phyloP scores from a whole-genome alignment of 2,329 filamentous ascomycete species.

The Microsporum audouinii region DNA sequence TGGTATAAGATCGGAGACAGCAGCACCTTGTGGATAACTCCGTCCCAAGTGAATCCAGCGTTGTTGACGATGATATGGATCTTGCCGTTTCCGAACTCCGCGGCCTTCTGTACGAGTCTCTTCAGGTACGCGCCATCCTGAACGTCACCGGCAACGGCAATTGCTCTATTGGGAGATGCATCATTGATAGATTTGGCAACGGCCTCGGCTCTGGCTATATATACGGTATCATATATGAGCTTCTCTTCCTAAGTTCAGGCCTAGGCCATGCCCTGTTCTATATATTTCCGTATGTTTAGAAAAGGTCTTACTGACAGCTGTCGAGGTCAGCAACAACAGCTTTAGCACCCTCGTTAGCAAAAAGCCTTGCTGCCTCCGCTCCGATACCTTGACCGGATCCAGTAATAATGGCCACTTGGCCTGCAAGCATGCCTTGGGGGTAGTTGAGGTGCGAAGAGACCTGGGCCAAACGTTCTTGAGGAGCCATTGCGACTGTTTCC shows the following conservation, averaged over 20 bases:
- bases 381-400: conserved; percentile 80
- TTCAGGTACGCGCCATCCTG: conserved; percentile 59
- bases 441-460: conserved; percentile 71
- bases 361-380: conserved; percentile 67
- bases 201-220: conserved; percentile 53
- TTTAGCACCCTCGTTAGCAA: conserved; percentile 78
- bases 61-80: conserved; percentile 90
- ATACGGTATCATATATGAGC: conserved; percentile 4
- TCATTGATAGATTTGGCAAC: conserved; percentile 61
- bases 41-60: conserved; percentile 87
- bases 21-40: conserved; percentile 67
- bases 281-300: not conserved
- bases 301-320: conserved; percentile 38
- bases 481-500: conserved; percentile 27
- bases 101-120: conserved; percentile 59
- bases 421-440: conserved; percentile 64
- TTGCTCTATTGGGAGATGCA: conserved; percentile 50
- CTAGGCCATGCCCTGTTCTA: not conserved
- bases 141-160: conserved; percentile 67
- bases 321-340: conserved; percentile 80
- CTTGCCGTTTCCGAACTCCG: conserved; percentile 72
- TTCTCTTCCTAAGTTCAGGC: not conserved
- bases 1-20: not conserved
- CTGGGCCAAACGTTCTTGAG: conserved; percentile 52
- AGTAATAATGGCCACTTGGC: conserved; percentile 79